phyloP scores from a whole-genome alignment of 306 rosid species.

The Vachellia collinsii region DNA sequence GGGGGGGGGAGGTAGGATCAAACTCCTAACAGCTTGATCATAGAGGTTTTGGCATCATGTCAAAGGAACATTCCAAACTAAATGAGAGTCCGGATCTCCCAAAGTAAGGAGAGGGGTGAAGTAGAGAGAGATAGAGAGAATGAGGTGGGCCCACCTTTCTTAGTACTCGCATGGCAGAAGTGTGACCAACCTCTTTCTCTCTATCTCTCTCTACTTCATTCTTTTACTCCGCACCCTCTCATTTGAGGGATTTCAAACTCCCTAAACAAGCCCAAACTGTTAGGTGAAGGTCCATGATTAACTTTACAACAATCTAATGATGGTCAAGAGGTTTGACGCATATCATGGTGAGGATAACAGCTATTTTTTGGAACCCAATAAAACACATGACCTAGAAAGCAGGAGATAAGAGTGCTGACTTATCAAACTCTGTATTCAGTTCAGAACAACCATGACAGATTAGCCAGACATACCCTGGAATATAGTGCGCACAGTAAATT shows the following conservation, averaged over 20 bases:
- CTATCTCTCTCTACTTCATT: neutral
- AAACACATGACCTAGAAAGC: neutral
- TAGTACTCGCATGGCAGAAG: neutral
- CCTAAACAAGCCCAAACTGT: neutral
- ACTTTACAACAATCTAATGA: neutral
- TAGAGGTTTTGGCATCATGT: neutral
- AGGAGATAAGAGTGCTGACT: conserved; percentile 1
- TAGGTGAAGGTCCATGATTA: neutral
- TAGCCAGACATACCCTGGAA: neutral
- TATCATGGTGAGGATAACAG: neutral
- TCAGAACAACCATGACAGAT: neutral
- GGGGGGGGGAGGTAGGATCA: neutral
- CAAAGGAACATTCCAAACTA: neutral
- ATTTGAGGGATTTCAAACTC: neutral
- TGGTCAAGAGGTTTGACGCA: neutral
- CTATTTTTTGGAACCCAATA: neutral
- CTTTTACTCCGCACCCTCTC: neutral
- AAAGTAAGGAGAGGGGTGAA: neutral
- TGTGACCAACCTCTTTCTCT: neutral
- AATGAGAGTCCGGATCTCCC: neutral
- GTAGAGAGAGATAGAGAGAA: neutral
- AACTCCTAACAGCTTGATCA: neutral
- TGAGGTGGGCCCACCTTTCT: neutral
- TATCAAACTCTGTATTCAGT: neutral
- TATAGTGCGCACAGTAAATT: neutral